Evolutionary conservation across 2,329 filamentous ascomycete genomes (phyloP), one percentile per base, ranked within the genome.

Genomic region (Colletotrichum plurivorum): DNA sequence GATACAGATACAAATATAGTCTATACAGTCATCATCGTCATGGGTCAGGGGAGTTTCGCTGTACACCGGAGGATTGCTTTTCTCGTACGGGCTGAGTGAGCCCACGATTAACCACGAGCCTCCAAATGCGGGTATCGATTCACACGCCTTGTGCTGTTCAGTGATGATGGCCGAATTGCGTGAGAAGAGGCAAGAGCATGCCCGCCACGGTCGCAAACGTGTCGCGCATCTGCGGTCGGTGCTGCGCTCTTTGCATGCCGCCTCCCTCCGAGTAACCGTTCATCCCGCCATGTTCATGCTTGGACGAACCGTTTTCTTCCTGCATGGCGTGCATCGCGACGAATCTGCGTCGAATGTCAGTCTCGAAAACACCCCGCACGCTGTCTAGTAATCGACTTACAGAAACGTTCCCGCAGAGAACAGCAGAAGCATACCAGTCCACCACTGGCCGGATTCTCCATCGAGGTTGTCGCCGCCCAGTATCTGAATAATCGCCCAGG

Each of bases 311-410:
- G 59, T 85, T 83, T 22, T 91, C 89, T 76, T 97, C 95, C 77
- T 97, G 93, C 94, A 98, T 97, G 1, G 95, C 94, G 77, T 99
- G 96, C 95, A 98, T 98, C 1, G 96, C 96, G 51, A 99, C 96
- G 76, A 98, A 97, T 74, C 94, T 97, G 71, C 31, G 36, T 12
- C 36, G 10, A 46, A 16, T 31, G 53, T 67, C 25, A 70, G 62
- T 63, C 9, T 45, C 12, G 13, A 27, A 27, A 16, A n/a, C 22
- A 20, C 53, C 6, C 10, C 7, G 5, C 10, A 13, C 15, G 56
- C 6, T 15, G 58, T 49, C n/a, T 2, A n/a, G 12, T 20, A 36
- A 36, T 22, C 57, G 22, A 79, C 93, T 88, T 83, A 98, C 92
- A 99, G 81, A 77, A 99, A 99, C 0, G 96, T 99, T 16, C 96